phyloP scores from a whole-genome alignment of 2,329 filamentous ascomycete genomes.

The Aspergillus novofumigatus region DNA sequence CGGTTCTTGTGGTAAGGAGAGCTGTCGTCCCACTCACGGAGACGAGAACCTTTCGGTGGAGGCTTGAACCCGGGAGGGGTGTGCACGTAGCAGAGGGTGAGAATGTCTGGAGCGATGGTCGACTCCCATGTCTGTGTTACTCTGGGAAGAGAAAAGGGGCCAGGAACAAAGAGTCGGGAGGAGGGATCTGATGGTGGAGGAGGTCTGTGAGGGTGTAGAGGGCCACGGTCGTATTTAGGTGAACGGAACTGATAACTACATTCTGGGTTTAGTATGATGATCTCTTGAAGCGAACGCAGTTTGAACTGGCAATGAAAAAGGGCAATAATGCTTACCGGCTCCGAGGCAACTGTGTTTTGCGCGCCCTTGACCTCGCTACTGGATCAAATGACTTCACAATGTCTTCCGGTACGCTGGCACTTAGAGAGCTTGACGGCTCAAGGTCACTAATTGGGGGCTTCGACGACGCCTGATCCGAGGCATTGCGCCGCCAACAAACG shows the following conservation, averaged over 20 bases:
- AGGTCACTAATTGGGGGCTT: conserved; percentile 38
- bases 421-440: conserved; percentile 46
- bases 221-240: conserved; percentile 91
- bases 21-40: conserved; percentile 82
- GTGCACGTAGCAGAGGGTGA: conserved; percentile 86
- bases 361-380: conserved; percentile 42
- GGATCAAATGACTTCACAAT: conserved; percentile 49
- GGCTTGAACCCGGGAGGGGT: conserved; percentile 69
- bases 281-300: conserved; percentile 1
- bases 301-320: background rate
- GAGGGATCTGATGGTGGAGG: conserved; percentile 80
- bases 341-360: conserved; percentile 44
- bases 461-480: conserved; percentile 40
- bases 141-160: conserved; percentile 83
- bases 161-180: conserved; percentile 83
- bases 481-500: conserved; percentile 42
- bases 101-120: conserved; percentile 80
- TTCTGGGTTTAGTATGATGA: conserved; percentile 7
- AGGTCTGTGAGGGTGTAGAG: conserved; percentile 86
- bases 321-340: conserved; percentile 47
- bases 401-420: conserved; percentile 35
- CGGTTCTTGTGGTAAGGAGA: conserved; percentile 95
- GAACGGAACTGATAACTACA: conserved; percentile 88
- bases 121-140: conserved; percentile 85
- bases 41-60: conserved; percentile 56